Base-by-base conservation (phyloP, 768 basidiomycete species). In the Imleria badia region DNA sequence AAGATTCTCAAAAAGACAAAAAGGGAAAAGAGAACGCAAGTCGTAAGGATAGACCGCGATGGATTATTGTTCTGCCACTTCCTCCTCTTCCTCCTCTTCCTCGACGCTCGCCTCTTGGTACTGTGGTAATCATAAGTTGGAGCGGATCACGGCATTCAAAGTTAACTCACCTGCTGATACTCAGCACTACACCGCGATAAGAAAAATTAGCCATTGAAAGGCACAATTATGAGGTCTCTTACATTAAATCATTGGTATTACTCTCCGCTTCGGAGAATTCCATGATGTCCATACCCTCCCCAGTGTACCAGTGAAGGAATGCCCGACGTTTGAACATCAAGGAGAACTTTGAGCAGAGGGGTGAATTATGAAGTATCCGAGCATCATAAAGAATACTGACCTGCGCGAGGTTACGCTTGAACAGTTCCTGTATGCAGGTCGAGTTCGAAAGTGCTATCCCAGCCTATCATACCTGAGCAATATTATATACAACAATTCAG, bases 271-370 rank as follows among this genome's bases (percentile, higher is more conserved):
- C 91, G 0, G 87, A 81, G 71, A 94, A 92, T 72, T 94, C 82
- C 81, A 78, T 73, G 17, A 80, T 67, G 66, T 94, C 94, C 94
- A 95, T 94, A 40, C 93, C 93, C 69, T 95, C 93, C 13, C 84
- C 88, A 10, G 85, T 89, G 68, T 93, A 94, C 90, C 91, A 94
- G 68, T 94, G 91, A 53, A 95, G 71, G 79, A 91, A 96, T 6
- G 94, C 94, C 42, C 79, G 78, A 30, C 92, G 82, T 67, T 87
- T 90, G 73, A 82, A 94, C 90, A 95, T 94, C 6, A 78, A 72
- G 0, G 81, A 58, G 71, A 92, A 94, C 87, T 92, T 64, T 38
- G 26, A 10, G 42, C 43, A 13, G 19, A 35, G 6, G 52, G 36
- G 26, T 60, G 11, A 62, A 42, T 58, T 17, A 45, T 14, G 1